Evolutionary conservation across 2,329 filamentous ascomycete species (phyloP), one percentile per base, ranked within the genome.

Genomic region (Epichloe sibirici): DNA sequence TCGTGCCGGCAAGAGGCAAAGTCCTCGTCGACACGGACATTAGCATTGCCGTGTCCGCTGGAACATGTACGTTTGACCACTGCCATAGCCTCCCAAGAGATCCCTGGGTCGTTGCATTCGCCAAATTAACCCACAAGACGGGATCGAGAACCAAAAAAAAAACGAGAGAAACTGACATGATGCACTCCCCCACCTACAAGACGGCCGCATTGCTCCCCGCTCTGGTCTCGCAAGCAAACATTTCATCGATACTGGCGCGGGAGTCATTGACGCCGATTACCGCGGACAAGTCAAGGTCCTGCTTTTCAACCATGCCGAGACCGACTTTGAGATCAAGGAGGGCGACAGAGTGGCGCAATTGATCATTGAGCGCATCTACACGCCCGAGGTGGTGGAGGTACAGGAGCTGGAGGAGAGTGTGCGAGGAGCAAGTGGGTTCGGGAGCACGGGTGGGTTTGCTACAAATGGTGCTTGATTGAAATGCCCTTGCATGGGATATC

Each of bases 241-340:
- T 73, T 93, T 90, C 71, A 97, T 98, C 67, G 90, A 96, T 69
- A 93, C 88, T 0, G 90, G 94, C 57, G 93, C 93, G 0, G 93
- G 93, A 51, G 93, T 98, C 58, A 97, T 98, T 62, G 93, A 98
- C 69, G 90, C 91, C 37, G 93, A 98, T 71, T 98, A 98, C 74
- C 81, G 93, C 38, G 93, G 93, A 21, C 87, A 87, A 60, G 85
- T 98, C 63, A 95, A 94, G 75, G 86, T 98, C 28, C 77, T 98
- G 59, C 80, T 98, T 50, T 97, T 97, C 70, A 98, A 98, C 73
- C 85, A 95, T 69, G 79, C 78, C 49, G 90, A 95, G 49, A 71
- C 72, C 42, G 90, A 95, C 66, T 97, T 94, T 65, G 75, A 72
- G 58, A 75, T 98, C 59, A 85, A 85, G 63, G 83, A 86, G 65